A percentile compares a stretch with the other conserved stretches of the same genome.
phyloP scores from a whole-genome alignment of 2,329 filamentous ascomycete species.

The Penicillium paneum region DNA sequence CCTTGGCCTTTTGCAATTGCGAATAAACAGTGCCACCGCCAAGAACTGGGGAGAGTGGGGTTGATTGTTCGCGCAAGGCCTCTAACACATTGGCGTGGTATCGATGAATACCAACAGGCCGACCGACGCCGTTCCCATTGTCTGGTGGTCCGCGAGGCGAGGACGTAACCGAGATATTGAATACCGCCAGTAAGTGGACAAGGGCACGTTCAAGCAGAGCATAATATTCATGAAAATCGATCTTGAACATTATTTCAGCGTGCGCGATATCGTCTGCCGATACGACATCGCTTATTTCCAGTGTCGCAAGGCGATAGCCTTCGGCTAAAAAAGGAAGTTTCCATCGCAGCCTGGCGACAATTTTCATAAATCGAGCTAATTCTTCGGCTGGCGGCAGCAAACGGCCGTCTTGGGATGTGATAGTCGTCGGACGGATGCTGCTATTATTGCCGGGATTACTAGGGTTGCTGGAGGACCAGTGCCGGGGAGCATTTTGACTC shows the following conservation, averaged over 20 bases:
- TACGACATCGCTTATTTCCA: slow-evolving; percentile 24
- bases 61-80: slow-evolving; percentile 56
- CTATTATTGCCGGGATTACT: slow-evolving; percentile 3
- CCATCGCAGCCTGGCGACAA: slow-evolving; percentile 60
- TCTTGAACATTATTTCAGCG: slow-evolving; percentile 68
- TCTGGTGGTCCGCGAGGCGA: slow-evolving; percentile 10
- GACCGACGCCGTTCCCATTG: slow-evolving; percentile 25
- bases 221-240: slow-evolving; percentile 76
- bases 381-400: slow-evolving; percentile 39
- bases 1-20: slow-evolving; percentile 65
- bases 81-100: slow-evolving; percentile 69
- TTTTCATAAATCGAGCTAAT: slow-evolving; percentile 58
- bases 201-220: slow-evolving; percentile 68
- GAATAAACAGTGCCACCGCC: slow-evolving; percentile 54
- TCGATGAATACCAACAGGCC: slow-evolving; percentile 45
- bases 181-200: slow-evolving; percentile 64
- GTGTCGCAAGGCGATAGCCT: slow-evolving; percentile 54
- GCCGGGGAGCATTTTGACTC: background rate
- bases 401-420: background rate
- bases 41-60: slow-evolving; percentile 57
- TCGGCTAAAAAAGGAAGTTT: slow-evolving; percentile 60
- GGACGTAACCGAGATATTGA: slow-evolving; percentile 54
- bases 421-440: background rate
- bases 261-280: slow-evolving; percentile 24
- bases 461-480: slow-evolving; percentile 3